phyloP scores from a whole-genome alignment of 352 stramenopile species.

The Pythium coloratum region DNA sequence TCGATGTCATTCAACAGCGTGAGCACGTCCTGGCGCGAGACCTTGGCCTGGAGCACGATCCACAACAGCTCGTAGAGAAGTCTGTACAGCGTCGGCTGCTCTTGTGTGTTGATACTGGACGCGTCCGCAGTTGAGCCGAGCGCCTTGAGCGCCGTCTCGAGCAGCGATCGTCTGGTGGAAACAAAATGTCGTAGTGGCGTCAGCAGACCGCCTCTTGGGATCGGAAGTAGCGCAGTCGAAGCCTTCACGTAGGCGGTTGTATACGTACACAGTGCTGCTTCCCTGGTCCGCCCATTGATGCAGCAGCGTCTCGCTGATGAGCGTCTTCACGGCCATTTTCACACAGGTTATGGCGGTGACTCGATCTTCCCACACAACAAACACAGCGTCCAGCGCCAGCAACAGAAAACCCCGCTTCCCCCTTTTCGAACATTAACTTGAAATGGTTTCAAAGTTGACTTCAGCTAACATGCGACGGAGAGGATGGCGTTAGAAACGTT shows the following conservation, averaged over 20 bases:
- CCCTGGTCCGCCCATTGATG: conserved; percentile 69
- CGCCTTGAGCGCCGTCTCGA: conserved; percentile 42
- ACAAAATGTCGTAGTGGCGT: conserved; percentile 12
- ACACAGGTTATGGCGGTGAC: conserved; percentile 4
- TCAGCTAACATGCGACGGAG: neutral
- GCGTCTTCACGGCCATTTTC: conserved; percentile 30
- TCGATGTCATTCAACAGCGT: conserved; percentile 67
- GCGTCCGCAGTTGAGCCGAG: conserved; percentile 29
- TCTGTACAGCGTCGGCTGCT: conserved; percentile 39
- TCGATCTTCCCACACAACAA: conserved; percentile 22
- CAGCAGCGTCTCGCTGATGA: conserved; percentile 59
- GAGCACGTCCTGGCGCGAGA: conserved; percentile 70
- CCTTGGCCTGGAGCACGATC: conserved; percentile 67
- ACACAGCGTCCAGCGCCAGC: conserved; percentile 12
- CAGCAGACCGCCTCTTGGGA: conserved; percentile 8
- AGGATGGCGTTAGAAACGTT: conserved; percentile 16
- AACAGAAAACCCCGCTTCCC: conserved; percentile 6
- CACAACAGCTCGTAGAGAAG: conserved; percentile 81
- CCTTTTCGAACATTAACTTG: conserved; percentile 13
- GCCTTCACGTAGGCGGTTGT: neutral
- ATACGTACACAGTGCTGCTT: conserved; percentile 50
- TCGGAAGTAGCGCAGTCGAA: neutral
- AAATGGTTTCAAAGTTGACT: conserved; percentile 2
- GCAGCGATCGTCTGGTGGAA: conserved; percentile 34
- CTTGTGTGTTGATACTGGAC: conserved; percentile 18